Percentiles rank a stretch among this genome's conserved stretches.
phyloP scores from a whole-genome alignment of 345 rosid genomes.

The Theobroma cacao region DNA sequence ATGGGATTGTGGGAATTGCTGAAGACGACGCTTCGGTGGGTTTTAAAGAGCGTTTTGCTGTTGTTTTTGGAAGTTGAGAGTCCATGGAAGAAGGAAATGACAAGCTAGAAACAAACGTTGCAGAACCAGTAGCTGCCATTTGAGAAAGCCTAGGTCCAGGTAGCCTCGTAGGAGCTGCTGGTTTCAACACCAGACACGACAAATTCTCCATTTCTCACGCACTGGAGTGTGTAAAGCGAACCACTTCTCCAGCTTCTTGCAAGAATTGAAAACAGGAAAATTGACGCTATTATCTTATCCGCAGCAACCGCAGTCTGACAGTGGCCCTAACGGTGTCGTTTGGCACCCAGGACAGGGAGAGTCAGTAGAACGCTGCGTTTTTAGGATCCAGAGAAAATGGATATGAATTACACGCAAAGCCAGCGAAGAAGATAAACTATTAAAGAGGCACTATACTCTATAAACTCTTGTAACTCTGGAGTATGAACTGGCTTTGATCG shows the following conservation, averaged over 20 bases:
- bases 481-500: slow-evolving; percentile 15
- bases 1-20: slow-evolving; percentile 14
- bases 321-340: not conserved
- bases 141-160: slow-evolving; percentile 1
- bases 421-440: not conserved
- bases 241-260: not conserved
- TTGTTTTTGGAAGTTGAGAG: slow-evolving; percentile 18
- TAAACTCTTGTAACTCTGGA: not conserved
- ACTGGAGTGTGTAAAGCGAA: not conserved
- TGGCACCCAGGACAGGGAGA: not conserved
- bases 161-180: slow-evolving; percentile 18
- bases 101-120: slow-evolving; percentile 23
- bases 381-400: not conserved
- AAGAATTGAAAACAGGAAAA: not conserved
- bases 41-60: slow-evolving; percentile 21
- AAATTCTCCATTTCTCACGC: slow-evolving; percentile 36
- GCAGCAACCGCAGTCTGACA: not conserved
- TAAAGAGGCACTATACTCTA: not conserved
- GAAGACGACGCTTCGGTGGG: slow-evolving; percentile 23
- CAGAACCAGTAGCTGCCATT: slow-evolving; percentile 19
- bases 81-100: slow-evolving; percentile 30
- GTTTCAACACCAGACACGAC: slow-evolving; percentile 23
- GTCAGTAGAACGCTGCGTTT: not conserved
- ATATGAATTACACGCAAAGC: slow-evolving; percentile 6
- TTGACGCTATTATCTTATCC: slow-evolving; percentile 7